These are phyloP conservation scores for Cytospora leucostoma DNA, from an alignment of 2,329 filamentous ascomycete species.

Conservation along the genomic window DNA sequence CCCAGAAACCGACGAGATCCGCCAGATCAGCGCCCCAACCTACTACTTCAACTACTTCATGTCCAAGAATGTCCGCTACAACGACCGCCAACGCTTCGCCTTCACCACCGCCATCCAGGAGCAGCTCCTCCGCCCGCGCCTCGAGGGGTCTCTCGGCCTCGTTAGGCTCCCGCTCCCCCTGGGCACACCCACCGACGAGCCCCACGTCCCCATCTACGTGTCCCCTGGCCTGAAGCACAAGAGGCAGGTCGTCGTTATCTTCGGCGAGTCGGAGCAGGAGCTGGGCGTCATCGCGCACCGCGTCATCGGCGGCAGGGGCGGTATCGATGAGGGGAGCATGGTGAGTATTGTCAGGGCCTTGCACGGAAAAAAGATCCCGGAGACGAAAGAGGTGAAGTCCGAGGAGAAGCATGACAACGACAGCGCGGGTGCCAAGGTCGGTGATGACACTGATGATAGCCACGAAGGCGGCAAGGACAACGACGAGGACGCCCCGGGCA, in stretches of 20 bases:
- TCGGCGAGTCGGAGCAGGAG: constrained; percentile 72
- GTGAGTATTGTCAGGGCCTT: constrained; percentile 61
- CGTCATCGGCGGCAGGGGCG: constrained; percentile 61
- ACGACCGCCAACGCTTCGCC: constrained; percentile 71
- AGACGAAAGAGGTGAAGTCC: not conserved
- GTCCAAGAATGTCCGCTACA: constrained; percentile 73
- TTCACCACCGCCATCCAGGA: constrained; percentile 72
- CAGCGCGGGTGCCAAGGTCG: constrained; percentile 31
- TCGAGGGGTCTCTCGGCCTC: constrained; percentile 59
- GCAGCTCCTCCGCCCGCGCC: constrained; percentile 60
- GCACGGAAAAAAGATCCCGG: constrained; percentile 37
- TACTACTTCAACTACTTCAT: constrained; percentile 74
- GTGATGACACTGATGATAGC: constrained; percentile 11
- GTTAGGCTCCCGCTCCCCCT: constrained; percentile 63
- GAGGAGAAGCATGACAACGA: not conserved
- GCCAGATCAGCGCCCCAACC: constrained; percentile 66
- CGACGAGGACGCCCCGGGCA: constrained; percentile 46
- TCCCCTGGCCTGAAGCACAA: constrained; percentile 54
- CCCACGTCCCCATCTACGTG: constrained; percentile 70
- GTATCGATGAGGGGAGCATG: constrained; percentile 70
- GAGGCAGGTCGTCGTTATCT: constrained; percentile 69
- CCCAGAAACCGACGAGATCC: constrained; percentile 67
- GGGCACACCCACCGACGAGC: constrained; percentile 43
- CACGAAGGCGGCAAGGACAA: constrained; percentile 30
- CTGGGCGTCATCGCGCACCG: constrained; percentile 76